A percentile compares a stretch with the other conserved stretches of the same genome.
These are phyloP conservation scores for Senna tora DNA, from an alignment of 306 rosid species.

Conservation along the genomic window DNA sequence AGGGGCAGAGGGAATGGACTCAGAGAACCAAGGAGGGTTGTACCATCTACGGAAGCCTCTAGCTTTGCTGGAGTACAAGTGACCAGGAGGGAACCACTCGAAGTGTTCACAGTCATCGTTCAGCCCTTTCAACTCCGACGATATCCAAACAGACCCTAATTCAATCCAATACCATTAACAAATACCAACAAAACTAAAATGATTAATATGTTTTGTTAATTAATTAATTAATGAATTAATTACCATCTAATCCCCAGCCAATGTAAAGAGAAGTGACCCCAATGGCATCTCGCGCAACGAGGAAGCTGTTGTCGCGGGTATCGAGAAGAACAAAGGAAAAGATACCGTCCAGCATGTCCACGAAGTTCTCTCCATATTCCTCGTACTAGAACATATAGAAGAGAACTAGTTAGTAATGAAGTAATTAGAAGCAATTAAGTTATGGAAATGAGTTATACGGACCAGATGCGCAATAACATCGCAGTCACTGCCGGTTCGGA, in stretches of 20 bases:
- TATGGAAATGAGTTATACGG: too few species aligned
- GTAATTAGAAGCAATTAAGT: too few species aligned
- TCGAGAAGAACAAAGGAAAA: conserved; percentile 79
- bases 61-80: conserved; percentile 79
- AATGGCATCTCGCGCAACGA: conserved; percentile 85
- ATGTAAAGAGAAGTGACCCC: conserved; percentile 88
- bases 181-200: too few species aligned
- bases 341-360: conserved; percentile 85
- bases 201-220: too few species aligned
- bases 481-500: conserved; percentile 83
- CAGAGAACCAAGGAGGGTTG: conserved; percentile 86
- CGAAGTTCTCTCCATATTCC: conserved; percentile 71
- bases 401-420: too few species aligned
- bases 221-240: conserved; percentile 37
- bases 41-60: conserved; percentile 75
- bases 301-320: conserved; percentile 83
- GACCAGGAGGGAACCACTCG: conserved; percentile 77
- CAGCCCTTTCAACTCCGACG: conserved; percentile 77
- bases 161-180: not conserved
- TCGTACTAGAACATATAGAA: too few species aligned
- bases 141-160: conserved; percentile 82
- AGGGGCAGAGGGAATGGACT: conserved; percentile 75
- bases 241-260: conserved; percentile 92
- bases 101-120: conserved; percentile 82
- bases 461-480: conserved; percentile 91